Conservation (phyloP, 2,329 filamentous ascomycete genomes). For the Lecanosticta acicola region DNA sequence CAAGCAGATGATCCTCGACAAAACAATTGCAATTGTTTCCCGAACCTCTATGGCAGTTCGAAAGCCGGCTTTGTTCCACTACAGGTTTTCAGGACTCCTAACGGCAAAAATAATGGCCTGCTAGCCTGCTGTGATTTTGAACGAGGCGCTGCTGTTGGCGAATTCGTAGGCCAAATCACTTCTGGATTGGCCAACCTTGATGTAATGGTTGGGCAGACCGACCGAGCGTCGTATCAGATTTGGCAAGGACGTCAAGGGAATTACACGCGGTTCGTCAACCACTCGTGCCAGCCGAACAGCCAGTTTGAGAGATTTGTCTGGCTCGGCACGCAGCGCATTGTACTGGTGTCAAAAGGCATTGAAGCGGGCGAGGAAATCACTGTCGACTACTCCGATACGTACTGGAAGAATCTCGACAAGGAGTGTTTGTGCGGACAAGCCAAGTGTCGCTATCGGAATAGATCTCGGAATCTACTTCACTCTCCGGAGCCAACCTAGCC, state of each 20-base stretch:
- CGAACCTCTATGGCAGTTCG: slow-evolving; percentile 46
- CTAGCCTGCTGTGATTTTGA: slow-evolving; percentile 46
- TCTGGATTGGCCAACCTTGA: slow-evolving; percentile 49
- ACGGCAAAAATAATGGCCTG: slow-evolving; percentile 53
- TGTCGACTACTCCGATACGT: slow-evolving; percentile 54
- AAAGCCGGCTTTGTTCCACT: slow-evolving; percentile 41
- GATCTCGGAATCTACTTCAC: slow-evolving; percentile 1
- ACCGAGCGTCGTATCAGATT: slow-evolving; percentile 50
- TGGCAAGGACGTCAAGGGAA: slow-evolving; percentile 54
- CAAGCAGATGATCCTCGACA: slow-evolving; percentile 47
- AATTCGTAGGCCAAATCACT: slow-evolving; percentile 53
- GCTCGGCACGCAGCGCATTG: slow-evolving; percentile 50
- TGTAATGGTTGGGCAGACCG: slow-evolving; percentile 46
- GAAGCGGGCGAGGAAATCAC: slow-evolving; percentile 51
- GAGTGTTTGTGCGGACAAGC: slow-evolving; percentile 50
- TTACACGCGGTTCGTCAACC: slow-evolving; percentile 55
- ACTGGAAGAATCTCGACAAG: slow-evolving; percentile 54
- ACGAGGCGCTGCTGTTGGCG: slow-evolving; percentile 49
- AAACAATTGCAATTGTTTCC: slow-evolving; percentile 52
- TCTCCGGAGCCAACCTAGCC: too few species aligned
- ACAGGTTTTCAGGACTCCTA: slow-evolving; percentile 49
- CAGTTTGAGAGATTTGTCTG: slow-evolving; percentile 55
- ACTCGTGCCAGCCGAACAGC: slow-evolving; percentile 54
- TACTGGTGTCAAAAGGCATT: slow-evolving; percentile 53
- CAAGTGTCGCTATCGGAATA: slow-evolving; percentile 45